Evolutionary conservation across 2,329 filamentous ascomycete species (phyloP).

Genomic region (Nigrospora oryzae): DNA sequence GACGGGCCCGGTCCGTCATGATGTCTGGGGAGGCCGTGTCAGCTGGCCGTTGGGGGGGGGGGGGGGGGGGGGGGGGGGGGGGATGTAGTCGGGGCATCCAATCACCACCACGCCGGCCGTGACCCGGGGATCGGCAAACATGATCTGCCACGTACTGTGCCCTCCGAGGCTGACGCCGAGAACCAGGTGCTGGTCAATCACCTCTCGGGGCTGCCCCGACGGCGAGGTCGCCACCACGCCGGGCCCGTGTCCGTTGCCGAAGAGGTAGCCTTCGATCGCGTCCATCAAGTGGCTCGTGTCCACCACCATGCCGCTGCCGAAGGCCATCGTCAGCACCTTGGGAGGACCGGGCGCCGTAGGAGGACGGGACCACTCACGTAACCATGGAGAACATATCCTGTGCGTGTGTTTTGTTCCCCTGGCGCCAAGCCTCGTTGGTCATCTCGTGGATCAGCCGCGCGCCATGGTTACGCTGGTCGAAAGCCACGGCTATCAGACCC

Average conservation of each 20-base stretch:
- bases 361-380: too few relatives aligned
- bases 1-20: constrained; percentile 69
- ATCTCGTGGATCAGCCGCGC: constrained; percentile 55
- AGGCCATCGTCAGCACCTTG: too few relatives aligned
- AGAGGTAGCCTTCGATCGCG: constrained; percentile 67
- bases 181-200: constrained; percentile 58
- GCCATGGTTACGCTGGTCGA: constrained; percentile 93
- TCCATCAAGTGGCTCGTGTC: constrained; percentile 73
- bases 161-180: constrained; percentile 82
- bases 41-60: neutral
- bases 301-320: constrained; percentile 52
- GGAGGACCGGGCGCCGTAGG: too few relatives aligned
- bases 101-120: constrained; percentile 73
- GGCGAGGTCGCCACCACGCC: constrained; percentile 2
- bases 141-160: constrained; percentile 76
- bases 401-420: constrained; percentile 73
- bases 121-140: constrained; percentile 72
- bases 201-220: constrained; percentile 4
- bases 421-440: constrained; percentile 71
- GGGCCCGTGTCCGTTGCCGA: constrained; percentile 29
- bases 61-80: neutral
- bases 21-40: constrained; percentile 33
- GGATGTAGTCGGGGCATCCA: constrained; percentile 85
- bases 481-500: constrained; percentile 73
- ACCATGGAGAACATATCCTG: constrained; percentile 86